Evolutionary conservation across 805 yeast genomes (phyloP), one percentile per base, ranked within the genome.

Genomic region (Candida silvicultrix): DNA sequence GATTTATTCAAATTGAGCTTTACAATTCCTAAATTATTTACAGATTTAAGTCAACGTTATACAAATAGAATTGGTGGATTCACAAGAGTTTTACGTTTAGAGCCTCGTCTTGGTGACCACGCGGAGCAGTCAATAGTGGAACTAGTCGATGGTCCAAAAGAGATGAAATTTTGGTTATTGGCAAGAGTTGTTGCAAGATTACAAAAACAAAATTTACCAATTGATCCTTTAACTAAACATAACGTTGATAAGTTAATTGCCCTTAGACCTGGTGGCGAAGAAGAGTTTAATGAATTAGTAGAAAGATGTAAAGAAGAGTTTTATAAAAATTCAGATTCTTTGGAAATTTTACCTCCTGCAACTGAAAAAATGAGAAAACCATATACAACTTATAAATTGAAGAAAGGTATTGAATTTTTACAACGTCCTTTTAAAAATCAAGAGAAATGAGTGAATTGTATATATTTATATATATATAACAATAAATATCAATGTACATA

Each of bases 71-170:
- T 65, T 1, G 86, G 89, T 50, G 97, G 97, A 1, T 92, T 83
- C 68, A 89, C 97, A 3, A 78, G 98, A 54, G 78, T 92, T 45
- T 68, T 89, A 50, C 82, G 78, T 55, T 70, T 94, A 49, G 98
- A 94, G 64, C 89, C 90, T 16, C 75, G 98, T 53, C 65, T 83
- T 41, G 90, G 94, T 46, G 99, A 94, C 63, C 85, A 81, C 50
- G 96, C 97, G 0, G 90, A 90, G 29, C 94, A 87, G 73, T 82
- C 94, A 0, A 81, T 90, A 9, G 60, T 94, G 45, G 99, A 94
- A 65, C 71, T 94, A 41, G 95, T 92, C 1, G 96, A 86, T 55
- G 80, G 83, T 4, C 65, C 71, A 16, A 69, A 79, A 48, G 96
- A 88, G 60, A 75, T 86, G 73, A 78, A 83, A 55, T 75, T 80